Evolutionary conservation across 768 basidiomycete genomes (phyloP), one percentile per base, ranked within the genome.

Genomic region (Hemileccinum rubropunctum): DNA sequence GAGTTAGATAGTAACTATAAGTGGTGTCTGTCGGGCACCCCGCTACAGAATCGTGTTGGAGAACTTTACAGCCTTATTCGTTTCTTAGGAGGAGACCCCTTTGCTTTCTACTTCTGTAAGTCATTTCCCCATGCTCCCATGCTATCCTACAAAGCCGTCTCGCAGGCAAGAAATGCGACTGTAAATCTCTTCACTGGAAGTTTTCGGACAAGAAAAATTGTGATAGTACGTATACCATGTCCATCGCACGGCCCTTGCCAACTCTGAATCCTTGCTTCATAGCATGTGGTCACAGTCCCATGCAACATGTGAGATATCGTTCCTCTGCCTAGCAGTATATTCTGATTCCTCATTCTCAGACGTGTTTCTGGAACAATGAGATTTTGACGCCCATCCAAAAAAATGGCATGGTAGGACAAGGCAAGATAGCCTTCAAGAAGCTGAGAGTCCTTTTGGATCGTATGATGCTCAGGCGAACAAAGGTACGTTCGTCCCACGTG

Each of bases 1-100:
- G 88, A 93, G 48, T 75, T 99, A 11, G 69, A 85, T 56, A 81
- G 86, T 47, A 80, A 80, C 42, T 91, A 81, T 57, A 83, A 82
- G 52, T 99, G 97, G 97, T 99, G 97, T 70, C 75, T 99, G 26
- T 97, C 94, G 28, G 95, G 95, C 6, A 98, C 95, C 6, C 95
- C 95, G 0, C 74, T 99, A 9, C 95, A 99, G 68, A 98, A 98
- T 63, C 86, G 97, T 57, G 97, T 99, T n/a, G 97, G 97, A 56
- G 97, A 99, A 66, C 71, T 99, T 43, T 99, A 99, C 72, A 97
- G 94, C 66, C 79, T 97, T 36, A 82, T 98, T 39, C 77, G 90
- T 53, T 97, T 98, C 73, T 69, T 95, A 45, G 92, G 92, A n/a
- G 91, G 90, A 26, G 90, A 94, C 66, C 92, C 91, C 0, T 94